Base-by-base conservation (phyloP, 352 stramenopile species). In the Phytophthora gonapodyides region DNA sequence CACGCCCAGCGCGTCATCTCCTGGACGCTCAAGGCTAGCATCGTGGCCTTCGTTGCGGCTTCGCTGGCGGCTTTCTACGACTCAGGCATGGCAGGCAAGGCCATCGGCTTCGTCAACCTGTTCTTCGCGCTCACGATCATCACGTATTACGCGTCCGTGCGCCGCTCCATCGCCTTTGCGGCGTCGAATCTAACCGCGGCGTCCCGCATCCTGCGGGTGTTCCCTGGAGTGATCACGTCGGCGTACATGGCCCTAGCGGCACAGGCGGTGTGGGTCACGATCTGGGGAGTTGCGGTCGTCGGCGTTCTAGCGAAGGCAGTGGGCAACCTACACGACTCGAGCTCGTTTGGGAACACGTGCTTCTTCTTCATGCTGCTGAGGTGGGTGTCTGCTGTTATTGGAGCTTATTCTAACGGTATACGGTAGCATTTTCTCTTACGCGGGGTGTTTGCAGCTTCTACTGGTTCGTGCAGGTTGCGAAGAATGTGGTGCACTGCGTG, bases 331-430 rank as follows among this genome's bases (percentile, higher is more conserved):
- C 76, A 86, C n/a, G 83, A 93, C 55, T 68, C 71, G 6, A 87
- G 62, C 27, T 85, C 70, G 5, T 85, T 83, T 51, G 74, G 81
- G n/a, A 92, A 94, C 53, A 66, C 78, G 12, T 80, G 71, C 46
- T 89, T 93, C 45, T 94, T 96, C 67, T 89, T 94, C 56, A 87
- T 96, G 69, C 67, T 96, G 16, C 67, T 96, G 10, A 96, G 87
- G 87, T 94, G 66, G 5, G 41, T 33, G 43, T 16, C 5, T 17
- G 30, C 0, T 50, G 7, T 36, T 41, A 51, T 12, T 15, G 13
- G 12, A 46, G 12, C n/a, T 9, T 36, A 13, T 49, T 33, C 36
- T 50, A 42, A 38, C 54, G 8, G 44, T 38, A 38, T 35, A 30
- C 54, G 17, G 21, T 2, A 53, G 4, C 19, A 1, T 57, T 30